These are phyloP conservation scores for Diplosphaera chodatii DNA, from an alignment of 139 green algal species.

Conservation along the genomic window DNA sequence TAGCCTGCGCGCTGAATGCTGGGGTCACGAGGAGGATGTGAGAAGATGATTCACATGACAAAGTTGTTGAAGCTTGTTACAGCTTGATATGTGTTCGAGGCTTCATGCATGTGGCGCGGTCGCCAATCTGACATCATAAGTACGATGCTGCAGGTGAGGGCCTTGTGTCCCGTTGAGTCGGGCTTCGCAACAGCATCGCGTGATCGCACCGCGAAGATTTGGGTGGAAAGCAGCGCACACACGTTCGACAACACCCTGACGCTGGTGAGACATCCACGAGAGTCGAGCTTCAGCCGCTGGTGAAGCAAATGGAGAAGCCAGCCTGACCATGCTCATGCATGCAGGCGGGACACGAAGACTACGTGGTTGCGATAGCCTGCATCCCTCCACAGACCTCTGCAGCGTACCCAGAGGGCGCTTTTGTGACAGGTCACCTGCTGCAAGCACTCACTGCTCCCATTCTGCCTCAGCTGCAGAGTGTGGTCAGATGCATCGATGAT, in stretches of 20 bases:
- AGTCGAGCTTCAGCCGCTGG: no score
- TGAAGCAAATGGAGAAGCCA: no score
- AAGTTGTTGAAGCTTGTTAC: no score
- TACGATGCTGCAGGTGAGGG: conserved; percentile 44
- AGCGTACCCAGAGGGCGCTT: conserved; percentile 28
- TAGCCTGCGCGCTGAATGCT: neutral
- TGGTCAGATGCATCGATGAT: neutral
- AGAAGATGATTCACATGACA: no score
- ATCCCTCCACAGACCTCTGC: conserved; percentile 20
- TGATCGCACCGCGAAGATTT: conserved; percentile 69
- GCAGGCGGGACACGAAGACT: conserved; percentile 77
- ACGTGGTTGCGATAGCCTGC: conserved; percentile 66
- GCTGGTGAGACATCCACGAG: conserved; percentile 25
- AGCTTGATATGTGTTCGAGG: no score
- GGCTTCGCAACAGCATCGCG: conserved; percentile 60
- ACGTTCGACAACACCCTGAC: conserved; percentile 15
- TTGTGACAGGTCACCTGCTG: conserved; percentile 78
- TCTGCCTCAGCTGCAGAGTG: no score
- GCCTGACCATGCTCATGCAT: neutral
- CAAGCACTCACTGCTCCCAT: no score
- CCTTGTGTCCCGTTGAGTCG: conserved; percentile 28
- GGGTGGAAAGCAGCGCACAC: conserved; percentile 29
- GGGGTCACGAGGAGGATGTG: neutral
- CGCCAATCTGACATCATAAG: no score
- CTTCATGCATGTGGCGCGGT: no score